Evolutionary conservation across 305 asterid species (phyloP), one percentile per base, ranked within the genome.

Genomic region (Stenogyne calaminthoides): DNA sequence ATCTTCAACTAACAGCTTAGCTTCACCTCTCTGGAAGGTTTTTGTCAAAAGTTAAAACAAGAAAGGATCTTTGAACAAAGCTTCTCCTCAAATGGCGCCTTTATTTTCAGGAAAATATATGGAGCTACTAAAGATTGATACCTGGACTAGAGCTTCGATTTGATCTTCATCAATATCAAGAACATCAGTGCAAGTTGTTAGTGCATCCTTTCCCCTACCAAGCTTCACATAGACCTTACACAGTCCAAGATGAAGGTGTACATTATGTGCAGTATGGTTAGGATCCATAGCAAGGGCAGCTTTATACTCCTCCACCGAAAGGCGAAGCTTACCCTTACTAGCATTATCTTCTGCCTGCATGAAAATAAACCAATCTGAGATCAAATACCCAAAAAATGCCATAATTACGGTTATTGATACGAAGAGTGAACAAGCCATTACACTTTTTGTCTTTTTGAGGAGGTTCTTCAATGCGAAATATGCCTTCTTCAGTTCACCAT

Each of bases 281-380:
- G 97, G 97, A 69, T 93, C 98, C 86, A 93, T 64, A 2, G 90
- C 85, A 70, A 93, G 88, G 51, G 98, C 96, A 42, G 88, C 91
- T 82, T 67, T 84, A 76, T 86, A 93, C 67, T 93, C 97, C 84
- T 93, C 98, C 65, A 88, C 97, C 1, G 97, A 88, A 64, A 93
- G 66, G 22, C 97, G 96, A 54, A 93, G 89, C 82, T 93, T 93
- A 61, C 97, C 96, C 84, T 91, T 93, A 76, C 80, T 76, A 20
- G 89, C 97, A 69, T 93, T 91, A 51, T 93, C 98, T 65, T 91
- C 98, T 9, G 98, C 98, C 98, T 93, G 85, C 85, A 78, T 29
- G 71, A 76, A 57, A 57, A 72, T 37, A 18, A 56, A 69, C 18
- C 34, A 78, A 27, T 72, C 32, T 37, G 46, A 76, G 75, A 64